Percentiles rank a stretch among this genome's conserved stretches.
These are phyloP conservation scores for Claviceps digitariae DNA, from an alignment of 2,329 filamentous ascomycete species.

Conservation along the genomic window DNA sequence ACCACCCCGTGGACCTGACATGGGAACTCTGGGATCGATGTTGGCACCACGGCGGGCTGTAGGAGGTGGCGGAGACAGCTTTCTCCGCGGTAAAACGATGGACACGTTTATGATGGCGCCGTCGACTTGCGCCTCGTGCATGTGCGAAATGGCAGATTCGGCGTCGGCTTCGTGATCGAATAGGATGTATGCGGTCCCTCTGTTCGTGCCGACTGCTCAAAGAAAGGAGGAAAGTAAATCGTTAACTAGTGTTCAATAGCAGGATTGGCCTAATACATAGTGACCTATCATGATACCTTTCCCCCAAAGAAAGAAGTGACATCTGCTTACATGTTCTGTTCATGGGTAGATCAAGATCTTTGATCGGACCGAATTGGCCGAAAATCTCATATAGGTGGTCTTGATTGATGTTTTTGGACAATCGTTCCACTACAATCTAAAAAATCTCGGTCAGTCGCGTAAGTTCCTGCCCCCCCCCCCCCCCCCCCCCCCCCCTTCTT, in stretches of 20 bases:
- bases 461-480: too few relatives aligned
- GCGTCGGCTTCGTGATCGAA: conserved; percentile 67
- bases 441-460: too few relatives aligned
- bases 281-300: not conserved
- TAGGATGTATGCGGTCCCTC: conserved; percentile 86
- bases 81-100: conserved; percentile 72
- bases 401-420: conserved; percentile 90
- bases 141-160: conserved; percentile 80
- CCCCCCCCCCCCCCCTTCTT: too few relatives aligned
- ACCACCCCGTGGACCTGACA: conserved; percentile 19
- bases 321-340: conserved; percentile 62
- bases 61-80: conserved; percentile 70
- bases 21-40: conserved; percentile 35
- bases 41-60: conserved; percentile 49
- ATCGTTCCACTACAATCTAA: conserved; percentile 87
- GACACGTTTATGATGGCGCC: conserved; percentile 73
- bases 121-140: conserved; percentile 95
- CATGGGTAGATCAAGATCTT: conserved; percentile 79
- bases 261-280: not conserved
- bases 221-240: not conserved
- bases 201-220: conserved; percentile 63
- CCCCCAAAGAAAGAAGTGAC: not conserved
- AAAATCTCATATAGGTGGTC: conserved; percentile 87
- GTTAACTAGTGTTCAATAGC: not conserved
- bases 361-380: conserved; percentile 70